Base-by-base conservation (phyloP, 306 rosid genomes). In the Dryas alaskensis region DNA sequence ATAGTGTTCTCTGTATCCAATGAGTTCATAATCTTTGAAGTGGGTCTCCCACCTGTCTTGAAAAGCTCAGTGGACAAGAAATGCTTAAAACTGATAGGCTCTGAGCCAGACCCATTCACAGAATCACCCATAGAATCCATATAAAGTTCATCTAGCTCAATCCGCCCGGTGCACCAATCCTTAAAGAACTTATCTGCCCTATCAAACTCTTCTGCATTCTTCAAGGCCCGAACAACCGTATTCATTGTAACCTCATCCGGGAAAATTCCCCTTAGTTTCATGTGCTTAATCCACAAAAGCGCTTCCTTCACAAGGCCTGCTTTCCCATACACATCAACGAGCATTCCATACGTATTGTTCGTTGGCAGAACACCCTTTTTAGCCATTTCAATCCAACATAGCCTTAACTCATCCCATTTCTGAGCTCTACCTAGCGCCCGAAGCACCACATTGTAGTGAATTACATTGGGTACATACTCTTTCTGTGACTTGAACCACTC, bases 241-340 rank as follows among this genome's bases (percentile, higher is more conserved):
- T 83, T 87, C 99, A 94, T 94, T 0, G 95, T 92, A 65, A 94
- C 97, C 78, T 94, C 99, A 47, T 94, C 96, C 4, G 96, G 99
- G 65, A 88, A 88, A 44, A 84, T 71, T 1, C 90, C 96, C 66
- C 95, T 79, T 11, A 73, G 45, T 74, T 78, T 85, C 99, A 94
- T 92, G 52, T 92, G 96, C 83, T 84, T 83, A 74, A 94, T 83
- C 99, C 97, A 94, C 81, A 91, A 80, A 78, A 92, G 87, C 1
- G 99, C 85, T 77, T 94, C 99, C 74, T 80, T 86, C 5, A 85
- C 89, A 25, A 89, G 91, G 37, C 97, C 97, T 0, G 89, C 96
- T 85, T 88, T 92, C 3, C 95, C 95, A 78, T 87, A 92, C 60
- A 89, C 97, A 81, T 91, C 92, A 40, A 94, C 87, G 3, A 94